Percentiles rank a stretch among this genome's conserved stretches.
Conservation (phyloP, 768 basidiomycete species). For the Sporobolomyces roseus region DNA sequence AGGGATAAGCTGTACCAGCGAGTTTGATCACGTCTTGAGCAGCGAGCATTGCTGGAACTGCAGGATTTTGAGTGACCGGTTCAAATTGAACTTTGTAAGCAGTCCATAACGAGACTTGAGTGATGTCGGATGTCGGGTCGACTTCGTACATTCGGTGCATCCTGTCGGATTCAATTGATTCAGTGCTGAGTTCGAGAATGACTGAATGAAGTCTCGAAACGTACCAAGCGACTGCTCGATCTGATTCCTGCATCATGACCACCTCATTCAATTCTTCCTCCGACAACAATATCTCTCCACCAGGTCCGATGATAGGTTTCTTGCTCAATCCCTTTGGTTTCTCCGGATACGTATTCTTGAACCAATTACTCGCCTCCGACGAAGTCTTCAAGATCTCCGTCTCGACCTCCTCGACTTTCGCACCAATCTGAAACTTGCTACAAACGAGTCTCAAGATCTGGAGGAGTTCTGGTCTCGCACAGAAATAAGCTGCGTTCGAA, state of each 20-base stretch:
- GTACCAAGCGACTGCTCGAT: conserved; percentile 45
- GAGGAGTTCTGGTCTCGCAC: conserved; percentile 33
- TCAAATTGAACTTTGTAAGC: conserved; percentile 81
- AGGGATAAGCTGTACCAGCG: conserved; percentile 76
- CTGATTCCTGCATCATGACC: conserved; percentile 11
- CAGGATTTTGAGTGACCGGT: conserved; percentile 49
- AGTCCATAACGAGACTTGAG: conserved; percentile 94
- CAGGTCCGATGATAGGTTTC: background rate
- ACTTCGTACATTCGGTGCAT: conserved; percentile 84
- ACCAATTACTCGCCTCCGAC: conserved; percentile 4
- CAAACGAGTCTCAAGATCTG: conserved; percentile 33
- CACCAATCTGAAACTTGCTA: conserved; percentile 32
- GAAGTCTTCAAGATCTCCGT: conserved; percentile 14
- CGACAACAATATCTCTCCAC: background rate
- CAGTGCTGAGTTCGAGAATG: too few relatives aligned
- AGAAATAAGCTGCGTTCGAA: conserved; percentile 37
- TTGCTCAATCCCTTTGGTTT: too few relatives aligned
- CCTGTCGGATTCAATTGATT: conserved; percentile 54
- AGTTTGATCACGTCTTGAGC: conserved; percentile 95
- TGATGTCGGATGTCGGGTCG: conserved; percentile 71
- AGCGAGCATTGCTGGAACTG: conserved; percentile 55
- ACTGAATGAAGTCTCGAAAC: too few relatives aligned
- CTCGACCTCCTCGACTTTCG: conserved; percentile 24
- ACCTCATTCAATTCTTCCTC: conserved; percentile 11
- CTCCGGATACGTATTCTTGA: background rate